phyloP scores from a whole-genome alignment of 768 basidiomycete species.

The Fomitopsis serialis region DNA sequence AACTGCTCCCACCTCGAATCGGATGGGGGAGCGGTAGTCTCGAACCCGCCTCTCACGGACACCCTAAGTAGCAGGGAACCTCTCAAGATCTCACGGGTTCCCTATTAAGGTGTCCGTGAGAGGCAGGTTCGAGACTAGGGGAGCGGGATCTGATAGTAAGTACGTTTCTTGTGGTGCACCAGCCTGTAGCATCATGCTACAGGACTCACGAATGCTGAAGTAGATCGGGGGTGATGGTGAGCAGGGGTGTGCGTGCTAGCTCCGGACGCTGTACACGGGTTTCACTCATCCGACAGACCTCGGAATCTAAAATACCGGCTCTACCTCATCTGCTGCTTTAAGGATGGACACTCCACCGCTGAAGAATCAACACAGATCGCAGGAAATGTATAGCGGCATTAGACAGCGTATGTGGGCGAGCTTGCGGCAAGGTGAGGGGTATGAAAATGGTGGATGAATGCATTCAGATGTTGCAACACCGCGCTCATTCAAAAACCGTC shows the following conservation, averaged over 20 bases:
- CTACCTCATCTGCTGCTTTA: conserved; percentile 2
- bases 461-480: no score
- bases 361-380: background rate
- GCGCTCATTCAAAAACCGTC: no score
- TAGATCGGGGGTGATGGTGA: conserved; percentile 9
- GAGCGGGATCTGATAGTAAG: background rate
- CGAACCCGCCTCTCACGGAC: no score
- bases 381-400: background rate
- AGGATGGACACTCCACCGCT: conserved; percentile 1
- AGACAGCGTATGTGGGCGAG: conserved; percentile 6
- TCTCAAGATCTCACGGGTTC: no score
- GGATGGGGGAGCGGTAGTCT: conserved; percentile 10
- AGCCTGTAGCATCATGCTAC: conserved; percentile 35
- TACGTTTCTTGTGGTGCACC: conserved; percentile 20
- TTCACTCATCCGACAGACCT: conserved; percentile 26
- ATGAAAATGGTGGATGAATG: conserved; percentile 12
- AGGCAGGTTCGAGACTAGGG: no score
- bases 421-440: conserved; percentile 10
- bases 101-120: no score
- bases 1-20: conserved; percentile 28
- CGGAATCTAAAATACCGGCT: conserved; percentile 3
- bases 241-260: conserved; percentile 20
- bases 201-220: conserved; percentile 21
- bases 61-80: no score
- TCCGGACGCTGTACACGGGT: conserved; percentile 29